Evolutionary conservation across 176 grass and related monocot genomes (phyloP), one percentile per base, ranked within the genome.

Genomic region (Hsuehochloa calcarea): DNA sequence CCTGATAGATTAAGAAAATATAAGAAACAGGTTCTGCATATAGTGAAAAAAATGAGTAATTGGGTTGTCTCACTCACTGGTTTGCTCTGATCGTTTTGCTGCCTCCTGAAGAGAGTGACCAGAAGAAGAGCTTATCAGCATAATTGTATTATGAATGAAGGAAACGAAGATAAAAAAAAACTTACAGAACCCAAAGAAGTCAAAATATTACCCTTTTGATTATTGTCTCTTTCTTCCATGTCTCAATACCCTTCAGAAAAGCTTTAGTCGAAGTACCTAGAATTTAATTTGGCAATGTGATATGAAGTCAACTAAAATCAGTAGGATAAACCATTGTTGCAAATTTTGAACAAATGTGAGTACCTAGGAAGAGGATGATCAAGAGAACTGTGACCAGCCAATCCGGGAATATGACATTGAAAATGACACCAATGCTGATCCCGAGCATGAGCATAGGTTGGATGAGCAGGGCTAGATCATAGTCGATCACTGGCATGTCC

Each of bases 371-470:
- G 16, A 97, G 65, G 75, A 88, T 80, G 31, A 95, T 91, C 12
- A 98, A 68, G 68, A 98, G 88, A 49, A 85, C 47, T 0, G 96
- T 98, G 49, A 92, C 75, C 14, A 98, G 81, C 96, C 96, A 98
- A 60, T 93, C 70, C 0, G 93, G 89, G 65, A 95, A 92, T 17
- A 95, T 88, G 0, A 92, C 91, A 88, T 90, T 94, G 70, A 95
- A 93, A 65, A 90, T 69, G 77, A 95, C 88, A 22, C 93, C 88
- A 2, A 94, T 93, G 85, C 89, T 95, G 80, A 98, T 82, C 47
- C 96, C 96, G 6, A 98, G 85, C 91, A 93, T 95, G 4, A 98
- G 89, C 91, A 95, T 95, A 1, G 96, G 91, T 78, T 95, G 96
- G 64, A 95, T 75, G 13, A 98, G 93, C 44, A 95, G 69, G 16